Base-by-base conservation (phyloP, 768 basidiomycete species). In the Suillus weaverae region DNA sequence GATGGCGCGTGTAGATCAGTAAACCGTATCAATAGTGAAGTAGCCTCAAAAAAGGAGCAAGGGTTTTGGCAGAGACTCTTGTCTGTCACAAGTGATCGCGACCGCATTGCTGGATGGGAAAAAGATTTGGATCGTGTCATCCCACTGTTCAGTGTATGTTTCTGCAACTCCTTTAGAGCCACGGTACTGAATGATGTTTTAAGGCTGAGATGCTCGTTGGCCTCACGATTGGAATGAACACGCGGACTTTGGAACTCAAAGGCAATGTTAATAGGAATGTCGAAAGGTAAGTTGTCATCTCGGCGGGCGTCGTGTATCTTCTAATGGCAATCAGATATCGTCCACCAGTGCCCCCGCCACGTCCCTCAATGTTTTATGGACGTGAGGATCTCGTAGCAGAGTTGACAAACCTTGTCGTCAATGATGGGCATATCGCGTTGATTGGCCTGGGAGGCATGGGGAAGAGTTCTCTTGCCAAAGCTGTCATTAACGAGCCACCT, bases 381-480 rank as follows among this genome's bases (percentile, higher is more conserved):
- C 35, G 60, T 30, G n/a, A 61, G 20, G 60, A 44, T 14, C 14
- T 46, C 22, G 60, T 61, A 26, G 26, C 36, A 22, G 32, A 59
- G 11, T 38, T 59, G 41, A 41, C 36, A 32, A 14, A 36, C 13
- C 36, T 20, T 14, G n/a, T 61, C 35, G 4, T 61, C 41, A 43
- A 35, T 20, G 20, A 39, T 61, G 41, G 18, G 8, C 60, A 61
- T 32, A 30, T 61, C n/a, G 16, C 18, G 33, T 44, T 61, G 13
- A 32, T 35, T 33, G 60, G 60, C 8, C 30, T 38, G 11, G 60
- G 41, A n/a, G 60, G 61, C 33, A 62, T 54, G 8, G 61, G 60
- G 11, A 62, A 62, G 35, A 62, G 33, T 50, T 30, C 61, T 7
- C 14, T 62, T 20, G 26, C 48, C 22, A 55, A 53, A 51, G 61